Percentiles rank a stretch among this genome's conserved stretches.
Conservation (phyloP, 306 rosid genomes). For the Oxytropis ochrocephala region DNA sequence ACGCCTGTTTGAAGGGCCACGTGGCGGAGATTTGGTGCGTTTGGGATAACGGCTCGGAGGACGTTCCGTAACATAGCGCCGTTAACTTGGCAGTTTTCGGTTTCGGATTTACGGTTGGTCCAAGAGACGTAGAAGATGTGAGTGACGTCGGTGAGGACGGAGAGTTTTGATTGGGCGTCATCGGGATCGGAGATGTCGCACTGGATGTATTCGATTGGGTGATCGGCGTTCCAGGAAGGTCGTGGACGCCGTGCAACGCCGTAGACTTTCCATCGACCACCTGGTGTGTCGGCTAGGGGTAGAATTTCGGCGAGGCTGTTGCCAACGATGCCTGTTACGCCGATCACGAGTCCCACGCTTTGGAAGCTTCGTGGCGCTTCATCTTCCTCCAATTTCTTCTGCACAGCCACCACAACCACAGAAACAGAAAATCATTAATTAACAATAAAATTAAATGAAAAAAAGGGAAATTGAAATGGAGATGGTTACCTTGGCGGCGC, state of each 20-base stretch:
- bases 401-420: background rate
- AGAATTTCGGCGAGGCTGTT: slow-evolving; percentile 82
- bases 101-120: slow-evolving; percentile 44
- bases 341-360: slow-evolving; percentile 53
- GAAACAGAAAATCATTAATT: background rate
- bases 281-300: slow-evolving; percentile 70
- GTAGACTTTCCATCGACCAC: slow-evolving; percentile 77
- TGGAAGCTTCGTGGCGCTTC: slow-evolving; percentile 35
- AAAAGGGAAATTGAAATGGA: background rate
- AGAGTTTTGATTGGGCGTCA: slow-evolving; percentile 52
- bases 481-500: slow-evolving; percentile 29
- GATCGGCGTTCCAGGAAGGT: slow-evolving; percentile 63
- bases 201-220: slow-evolving; percentile 57
- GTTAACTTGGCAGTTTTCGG: slow-evolving; percentile 48
- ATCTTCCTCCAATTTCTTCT: slow-evolving; percentile 55
- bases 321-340: slow-evolving; percentile 72
- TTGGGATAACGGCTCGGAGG: slow-evolving; percentile 43
- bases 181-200: slow-evolving; percentile 57
- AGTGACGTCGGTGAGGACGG: slow-evolving; percentile 51
- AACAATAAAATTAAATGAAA: too few species aligned
- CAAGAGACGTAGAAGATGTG: slow-evolving; percentile 65
- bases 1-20: slow-evolving; percentile 62
- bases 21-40: slow-evolving; percentile 63
- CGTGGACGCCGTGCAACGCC: slow-evolving; percentile 74
- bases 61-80: slow-evolving; percentile 54